phyloP scores from a whole-genome alignment of 148 eudicot species.

The Amaranthus palmeri region DNA sequence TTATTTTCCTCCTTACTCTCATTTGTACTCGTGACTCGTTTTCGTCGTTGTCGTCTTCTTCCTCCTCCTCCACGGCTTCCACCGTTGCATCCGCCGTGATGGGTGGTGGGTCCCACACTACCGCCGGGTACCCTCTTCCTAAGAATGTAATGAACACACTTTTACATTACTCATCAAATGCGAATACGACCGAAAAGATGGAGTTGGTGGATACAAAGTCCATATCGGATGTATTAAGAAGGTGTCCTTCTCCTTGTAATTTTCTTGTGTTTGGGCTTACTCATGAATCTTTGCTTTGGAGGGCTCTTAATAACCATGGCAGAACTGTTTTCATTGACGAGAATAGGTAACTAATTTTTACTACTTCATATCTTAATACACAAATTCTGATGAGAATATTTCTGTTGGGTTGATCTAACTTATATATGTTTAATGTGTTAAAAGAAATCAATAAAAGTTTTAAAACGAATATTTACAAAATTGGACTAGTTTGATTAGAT shows the following conservation, averaged over 20 bases:
- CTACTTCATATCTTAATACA: not conserved
- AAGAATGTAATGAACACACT: constrained; percentile 24
- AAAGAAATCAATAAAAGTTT: no score
- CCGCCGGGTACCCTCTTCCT: constrained; percentile 16
- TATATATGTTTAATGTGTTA: no score
- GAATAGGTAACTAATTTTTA: constrained; percentile 17
- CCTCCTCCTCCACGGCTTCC: constrained; percentile 25
- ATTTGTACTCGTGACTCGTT: constrained; percentile 24
- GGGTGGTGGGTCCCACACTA: not conserved
- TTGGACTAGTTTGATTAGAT: no score
- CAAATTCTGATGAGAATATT: not conserved
- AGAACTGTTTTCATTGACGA: constrained; percentile 34
- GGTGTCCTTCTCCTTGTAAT: constrained; percentile 34
- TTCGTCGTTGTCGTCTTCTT: constrained; percentile 11
- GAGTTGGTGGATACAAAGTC: constrained; percentile 16
- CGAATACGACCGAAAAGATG: constrained; percentile 28
- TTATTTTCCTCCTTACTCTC: constrained; percentile 29
- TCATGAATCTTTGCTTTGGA: constrained; percentile 35
- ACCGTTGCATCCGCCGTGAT: not conserved
- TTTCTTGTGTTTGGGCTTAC: constrained; percentile 34
- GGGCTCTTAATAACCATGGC: constrained; percentile 29
- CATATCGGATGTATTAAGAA: constrained; percentile 26
- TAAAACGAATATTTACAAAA: no score
- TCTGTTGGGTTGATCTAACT: not conserved
- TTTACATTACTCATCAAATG: constrained; percentile 27